Base-by-base conservation (phyloP, 2,329 filamentous ascomycete genomes). In the Xylaria sp. region DNA sequence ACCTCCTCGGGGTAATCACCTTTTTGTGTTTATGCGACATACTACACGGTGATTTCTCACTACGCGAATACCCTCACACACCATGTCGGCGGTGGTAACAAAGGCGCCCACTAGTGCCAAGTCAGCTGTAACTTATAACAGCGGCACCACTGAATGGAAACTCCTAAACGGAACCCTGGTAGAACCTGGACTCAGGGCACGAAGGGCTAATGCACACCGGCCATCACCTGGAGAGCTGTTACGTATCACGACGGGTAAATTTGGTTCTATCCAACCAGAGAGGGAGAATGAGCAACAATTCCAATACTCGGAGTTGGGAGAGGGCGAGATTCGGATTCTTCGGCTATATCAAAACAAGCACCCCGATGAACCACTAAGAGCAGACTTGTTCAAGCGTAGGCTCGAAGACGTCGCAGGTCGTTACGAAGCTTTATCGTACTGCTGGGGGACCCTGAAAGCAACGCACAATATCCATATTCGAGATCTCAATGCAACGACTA, bases 331-430 rank as follows among this genome's bases (percentile, higher is more conserved):
- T 23, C 49, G 57, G 4, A 53, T 60, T 11, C 57, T 60, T 42
- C 57, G 57, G 23, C 49, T 60, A 12, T 60, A 60, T n/a, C 31
- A 54, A 31, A 54, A 33, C n/a, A 54, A 49, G 21, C 33, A 46
- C 42, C 40, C 31, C 2, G 57, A 60, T 15, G 49, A 60, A 3
- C 57, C 57, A 1, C 14, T 60, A 11, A 47, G 57, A 4, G 57
- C 57, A 53, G 57, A 60, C 31, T 47, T 60, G 42, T 60, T 60
- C 31, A 60, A 60, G 31, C 57, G 57, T 23, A 54, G 54, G 21
- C 49, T 54, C 7, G 49, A 60, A 4, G 49, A 54, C 21, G 12
- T 60, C 23, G 1, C 11, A 40, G 57, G 49, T 23, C 15, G 57
- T 33, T 60, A 60, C 23, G 57, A 54, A 49, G 50, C 53, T 49